Conservation (phyloP, 2,329 filamentous ascomycete species). For the Eutypa lata region DNA sequence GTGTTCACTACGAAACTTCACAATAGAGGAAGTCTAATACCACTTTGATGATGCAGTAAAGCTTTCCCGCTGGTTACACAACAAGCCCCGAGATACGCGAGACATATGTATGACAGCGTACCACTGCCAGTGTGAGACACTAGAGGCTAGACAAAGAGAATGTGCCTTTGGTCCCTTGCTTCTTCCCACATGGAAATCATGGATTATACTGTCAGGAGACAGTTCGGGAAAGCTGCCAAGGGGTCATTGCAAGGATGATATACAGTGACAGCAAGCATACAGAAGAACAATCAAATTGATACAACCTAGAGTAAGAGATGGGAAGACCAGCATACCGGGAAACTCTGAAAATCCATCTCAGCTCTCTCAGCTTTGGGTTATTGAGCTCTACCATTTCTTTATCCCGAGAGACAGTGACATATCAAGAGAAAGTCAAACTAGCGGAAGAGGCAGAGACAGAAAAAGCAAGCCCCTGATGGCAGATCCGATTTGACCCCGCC, state of each 20-base stretch:
- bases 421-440: background rate
- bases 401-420: background rate
- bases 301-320: background rate
- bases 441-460: background rate
- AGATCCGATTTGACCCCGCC: too few relatives aligned
- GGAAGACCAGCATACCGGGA: background rate
- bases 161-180: background rate
- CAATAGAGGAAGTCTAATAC: background rate
- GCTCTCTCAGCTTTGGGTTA: background rate
- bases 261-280: background rate
- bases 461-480: background rate
- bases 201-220: background rate
- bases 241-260: background rate
- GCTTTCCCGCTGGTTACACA: background rate
- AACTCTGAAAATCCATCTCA: background rate
- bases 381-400: too few relatives aligned
- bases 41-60: background rate
- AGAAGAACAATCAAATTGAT: background rate
- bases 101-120: slow-evolving; percentile 6
- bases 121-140: background rate
- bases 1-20: background rate
- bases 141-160: background rate
- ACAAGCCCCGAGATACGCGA: slow-evolving; percentile 4
- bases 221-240: background rate
- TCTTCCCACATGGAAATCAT: background rate